Evolutionary conservation across 73 alveolate species (phyloP).

Genomic region (Paramecium tetraurelia): DNA sequence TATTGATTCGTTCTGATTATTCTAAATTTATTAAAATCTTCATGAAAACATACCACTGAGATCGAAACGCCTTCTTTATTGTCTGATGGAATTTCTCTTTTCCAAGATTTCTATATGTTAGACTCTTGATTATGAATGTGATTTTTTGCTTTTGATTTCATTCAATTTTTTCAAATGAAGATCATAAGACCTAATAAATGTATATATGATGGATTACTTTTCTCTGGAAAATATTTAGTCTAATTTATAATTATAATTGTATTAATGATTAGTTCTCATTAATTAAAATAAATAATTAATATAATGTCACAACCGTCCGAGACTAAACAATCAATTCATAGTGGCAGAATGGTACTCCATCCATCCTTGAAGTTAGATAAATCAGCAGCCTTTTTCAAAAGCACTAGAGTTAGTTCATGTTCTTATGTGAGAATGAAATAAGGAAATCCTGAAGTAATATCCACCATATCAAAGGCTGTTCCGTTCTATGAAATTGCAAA

Average conservation of each 20-base stretch:
- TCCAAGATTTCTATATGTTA: slow-evolving; percentile 3
- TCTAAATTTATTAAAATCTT: background rate
- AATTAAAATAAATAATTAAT: slow-evolving; percentile 7
- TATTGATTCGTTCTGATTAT: background rate
- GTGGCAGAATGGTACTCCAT: slow-evolving; percentile 47
- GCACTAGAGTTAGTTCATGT: slow-evolving; percentile 56
- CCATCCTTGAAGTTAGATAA: slow-evolving; percentile 37
- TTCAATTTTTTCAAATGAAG: background rate
- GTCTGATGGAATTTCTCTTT: slow-evolving; percentile 6
- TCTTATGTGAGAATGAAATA: slow-evolving; percentile 52
- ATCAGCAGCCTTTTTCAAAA: slow-evolving; percentile 59
- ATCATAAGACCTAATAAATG: slow-evolving; percentile 15
- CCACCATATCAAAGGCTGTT: background rate
- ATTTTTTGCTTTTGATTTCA: background rate
- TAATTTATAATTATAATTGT: slow-evolving; percentile 41
- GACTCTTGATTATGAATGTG: background rate
- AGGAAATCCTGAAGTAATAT: slow-evolving; percentile 50
- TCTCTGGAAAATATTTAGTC: slow-evolving; percentile 45
- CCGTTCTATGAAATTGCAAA: slow-evolving; percentile 59
- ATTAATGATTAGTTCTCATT: slow-evolving; percentile 37
- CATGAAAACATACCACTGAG: background rate
- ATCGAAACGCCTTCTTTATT: slow-evolving; percentile 39
- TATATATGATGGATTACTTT: background rate
- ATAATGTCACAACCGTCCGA: slow-evolving; percentile 53
- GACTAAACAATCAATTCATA: background rate